phyloP scores from a whole-genome alignment of 306 rosid species.

The Mimosa bimucronata region DNA sequence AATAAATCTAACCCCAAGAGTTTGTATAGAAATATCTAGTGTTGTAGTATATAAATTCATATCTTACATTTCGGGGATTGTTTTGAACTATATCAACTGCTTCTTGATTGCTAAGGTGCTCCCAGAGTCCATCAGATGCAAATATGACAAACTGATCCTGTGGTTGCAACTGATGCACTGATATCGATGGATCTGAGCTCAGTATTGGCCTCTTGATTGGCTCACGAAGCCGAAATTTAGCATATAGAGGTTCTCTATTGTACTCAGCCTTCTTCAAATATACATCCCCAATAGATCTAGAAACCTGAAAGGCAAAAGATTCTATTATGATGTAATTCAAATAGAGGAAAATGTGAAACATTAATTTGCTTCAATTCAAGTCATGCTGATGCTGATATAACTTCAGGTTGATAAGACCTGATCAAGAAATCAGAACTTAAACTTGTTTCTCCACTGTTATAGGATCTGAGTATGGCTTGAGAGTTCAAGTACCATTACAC shows the following conservation, averaged over 20 bases:
- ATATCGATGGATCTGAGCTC: constrained; percentile 66
- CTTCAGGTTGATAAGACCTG: background rate
- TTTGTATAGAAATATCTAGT: constrained; percentile 20
- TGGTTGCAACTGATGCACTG: constrained; percentile 58
- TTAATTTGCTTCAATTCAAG: constrained; percentile 11
- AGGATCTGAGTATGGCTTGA: background rate
- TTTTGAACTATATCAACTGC: constrained; percentile 73
- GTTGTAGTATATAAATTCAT: constrained; percentile 20
- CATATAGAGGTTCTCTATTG: constrained; percentile 69
- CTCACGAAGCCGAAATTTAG: constrained; percentile 68
- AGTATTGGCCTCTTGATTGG: constrained; percentile 64
- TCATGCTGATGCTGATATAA: background rate
- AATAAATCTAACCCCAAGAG: background rate
- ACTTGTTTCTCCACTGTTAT: background rate
- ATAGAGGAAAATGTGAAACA: background rate
- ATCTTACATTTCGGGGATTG: constrained; percentile 64
- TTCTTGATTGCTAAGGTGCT: constrained; percentile 76
- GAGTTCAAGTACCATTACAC: background rate
- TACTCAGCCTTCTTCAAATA: constrained; percentile 71
- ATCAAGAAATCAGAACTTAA: background rate
- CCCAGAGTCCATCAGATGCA: constrained; percentile 89
- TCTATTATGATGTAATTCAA: constrained; percentile 18
- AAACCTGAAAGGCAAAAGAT: constrained; percentile 50
- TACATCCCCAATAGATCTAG: constrained; percentile 73
- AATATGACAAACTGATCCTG: constrained; percentile 67